A percentile compares a stretch with the other conserved stretches of the same genome.
Evolutionary conservation across 2,329 filamentous ascomycete genomes (phyloP).

Genomic region (Parafenestella ontariensis): DNA sequence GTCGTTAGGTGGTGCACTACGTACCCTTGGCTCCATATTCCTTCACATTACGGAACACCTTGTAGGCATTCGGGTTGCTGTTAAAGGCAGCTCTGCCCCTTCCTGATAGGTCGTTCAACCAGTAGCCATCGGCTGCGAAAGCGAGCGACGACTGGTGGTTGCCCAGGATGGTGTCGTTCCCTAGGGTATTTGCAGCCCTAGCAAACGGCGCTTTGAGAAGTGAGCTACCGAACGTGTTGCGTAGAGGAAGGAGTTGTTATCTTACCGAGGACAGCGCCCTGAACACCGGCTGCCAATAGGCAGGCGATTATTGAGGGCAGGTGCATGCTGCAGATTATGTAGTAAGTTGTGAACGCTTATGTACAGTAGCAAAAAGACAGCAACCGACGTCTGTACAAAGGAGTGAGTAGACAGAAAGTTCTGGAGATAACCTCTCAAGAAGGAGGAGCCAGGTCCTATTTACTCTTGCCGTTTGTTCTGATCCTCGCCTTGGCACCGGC

Average conservation of each 20-base stretch:
- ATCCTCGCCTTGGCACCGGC: constrained; percentile 6
- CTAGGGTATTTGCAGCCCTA: constrained; percentile 6
- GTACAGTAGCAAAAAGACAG: constrained; percentile 3
- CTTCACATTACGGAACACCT: constrained; percentile 54
- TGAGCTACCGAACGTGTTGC: constrained; percentile 4
- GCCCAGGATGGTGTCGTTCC: neutral
- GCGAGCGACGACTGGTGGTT: constrained; percentile 3
- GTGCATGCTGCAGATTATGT: constrained; percentile 28
- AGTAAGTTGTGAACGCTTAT: constrained; percentile 1
- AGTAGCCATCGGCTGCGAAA: constrained; percentile 42
- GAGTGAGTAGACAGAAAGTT: constrained; percentile 9
- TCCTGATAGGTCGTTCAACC: constrained; percentile 53
- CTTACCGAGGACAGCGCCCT: constrained; percentile 30
- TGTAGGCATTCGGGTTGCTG: constrained; percentile 47
- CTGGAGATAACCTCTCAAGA: constrained; percentile 4
- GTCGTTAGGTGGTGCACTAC: neutral
- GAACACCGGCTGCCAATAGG: constrained; percentile 36
- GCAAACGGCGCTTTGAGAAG: constrained; percentile 13
- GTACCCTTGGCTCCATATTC: constrained; percentile 55
- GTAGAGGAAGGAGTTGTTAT: neutral
- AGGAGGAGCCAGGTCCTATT: constrained; percentile 12
- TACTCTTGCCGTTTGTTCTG: constrained; percentile 7
- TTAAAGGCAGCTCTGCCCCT: constrained; percentile 53
- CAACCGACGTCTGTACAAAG: constrained; percentile 7
- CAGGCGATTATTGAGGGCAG: constrained; percentile 34